Evolutionary conservation across 768 basidiomycete genomes (phyloP).

Genomic region (Trametes sanguinea): DNA sequence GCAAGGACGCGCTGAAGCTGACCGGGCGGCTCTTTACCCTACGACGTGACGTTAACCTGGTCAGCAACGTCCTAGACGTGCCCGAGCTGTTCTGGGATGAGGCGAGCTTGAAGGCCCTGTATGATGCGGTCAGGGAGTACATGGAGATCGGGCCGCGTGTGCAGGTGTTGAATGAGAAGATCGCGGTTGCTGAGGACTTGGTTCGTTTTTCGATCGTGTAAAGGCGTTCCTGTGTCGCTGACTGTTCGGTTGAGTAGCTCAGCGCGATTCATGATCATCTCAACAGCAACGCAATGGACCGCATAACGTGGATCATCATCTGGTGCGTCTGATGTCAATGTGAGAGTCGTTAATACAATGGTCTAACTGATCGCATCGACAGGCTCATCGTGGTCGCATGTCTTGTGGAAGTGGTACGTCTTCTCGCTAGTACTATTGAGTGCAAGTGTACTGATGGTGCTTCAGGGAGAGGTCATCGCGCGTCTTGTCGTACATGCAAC

Average conservation of each 20-base stretch:
- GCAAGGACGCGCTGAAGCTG: slow-evolving; percentile 82
- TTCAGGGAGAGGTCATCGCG: slow-evolving; percentile 79
- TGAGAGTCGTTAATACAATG: too few relatives aligned
- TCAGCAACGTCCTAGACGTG: slow-evolving; percentile 90
- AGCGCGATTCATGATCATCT: slow-evolving; percentile 93
- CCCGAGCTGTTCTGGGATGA: slow-evolving; percentile 96
- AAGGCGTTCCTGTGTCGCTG: neutral
- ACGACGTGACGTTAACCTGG: slow-evolving; percentile 85
- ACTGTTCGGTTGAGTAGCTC: slow-evolving; percentile 46
- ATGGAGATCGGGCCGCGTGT: slow-evolving; percentile 89
- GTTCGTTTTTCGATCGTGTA: slow-evolving; percentile 47
- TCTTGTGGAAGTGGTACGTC: slow-evolving; percentile 78
- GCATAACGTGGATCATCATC: slow-evolving; percentile 83
- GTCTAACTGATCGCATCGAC: neutral
- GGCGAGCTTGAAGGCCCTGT: slow-evolving; percentile 83
- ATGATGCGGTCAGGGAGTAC: slow-evolving; percentile 92
- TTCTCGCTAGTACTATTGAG: neutral
- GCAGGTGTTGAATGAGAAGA: slow-evolving; percentile 82
- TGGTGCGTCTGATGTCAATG: slow-evolving; percentile 48
- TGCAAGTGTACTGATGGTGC: neutral
- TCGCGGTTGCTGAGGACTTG: slow-evolving; percentile 86
- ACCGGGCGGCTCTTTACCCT: slow-evolving; percentile 78
- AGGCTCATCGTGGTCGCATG: slow-evolving; percentile 91
- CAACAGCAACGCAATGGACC: slow-evolving; percentile 86
- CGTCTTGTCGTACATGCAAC: slow-evolving; percentile 72